Evolutionary conservation across 495 filamentous ascomycete species (phyloP).

Genomic region (Friedmanniomyces endolithicus): DNA sequence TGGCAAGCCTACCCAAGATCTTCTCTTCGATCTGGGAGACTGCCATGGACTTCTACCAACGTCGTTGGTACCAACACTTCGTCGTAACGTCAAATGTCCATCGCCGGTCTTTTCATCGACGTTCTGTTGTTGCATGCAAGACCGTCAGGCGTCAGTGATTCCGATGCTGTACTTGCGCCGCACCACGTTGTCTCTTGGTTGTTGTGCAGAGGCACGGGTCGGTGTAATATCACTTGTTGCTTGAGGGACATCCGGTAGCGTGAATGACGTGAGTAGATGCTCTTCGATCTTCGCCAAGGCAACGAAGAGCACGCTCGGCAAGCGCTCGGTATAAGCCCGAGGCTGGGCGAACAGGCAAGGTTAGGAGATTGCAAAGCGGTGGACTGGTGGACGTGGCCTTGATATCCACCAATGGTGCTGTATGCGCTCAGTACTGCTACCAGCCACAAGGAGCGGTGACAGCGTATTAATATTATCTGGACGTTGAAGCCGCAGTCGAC

Average conservation of each 20-base stretch:
- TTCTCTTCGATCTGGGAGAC: constrained; percentile 95
- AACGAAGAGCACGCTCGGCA: neutral
- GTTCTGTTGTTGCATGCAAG: neutral
- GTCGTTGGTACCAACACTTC: neutral
- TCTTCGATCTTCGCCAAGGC: neutral
- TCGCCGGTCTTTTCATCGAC: too few relatives aligned
- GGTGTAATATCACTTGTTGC: too few relatives aligned
- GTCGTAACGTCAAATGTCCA: neutral
- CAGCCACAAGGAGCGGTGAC: neutral
- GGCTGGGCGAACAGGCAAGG: constrained; percentile 1
- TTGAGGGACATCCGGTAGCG: too few relatives aligned
- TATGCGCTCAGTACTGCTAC: neutral
- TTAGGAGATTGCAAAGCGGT: neutral
- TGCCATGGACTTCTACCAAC: constrained; percentile 49
- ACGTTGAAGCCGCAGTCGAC: neutral
- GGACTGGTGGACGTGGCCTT: neutral
- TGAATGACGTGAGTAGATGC: neutral
- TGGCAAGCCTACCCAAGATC: constrained; percentile 78
- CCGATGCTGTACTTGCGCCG: too few relatives aligned
- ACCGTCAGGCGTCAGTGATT: too few relatives aligned
- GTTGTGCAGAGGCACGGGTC: too few relatives aligned
- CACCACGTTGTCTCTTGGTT: too few relatives aligned
- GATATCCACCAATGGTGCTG: neutral
- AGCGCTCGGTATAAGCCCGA: neutral
- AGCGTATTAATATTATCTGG: neutral